These are phyloP conservation scores for Cladosporium sp. DNA, from an alignment of 2,329 filamentous ascomycete genomes.

Conservation along the genomic window DNA sequence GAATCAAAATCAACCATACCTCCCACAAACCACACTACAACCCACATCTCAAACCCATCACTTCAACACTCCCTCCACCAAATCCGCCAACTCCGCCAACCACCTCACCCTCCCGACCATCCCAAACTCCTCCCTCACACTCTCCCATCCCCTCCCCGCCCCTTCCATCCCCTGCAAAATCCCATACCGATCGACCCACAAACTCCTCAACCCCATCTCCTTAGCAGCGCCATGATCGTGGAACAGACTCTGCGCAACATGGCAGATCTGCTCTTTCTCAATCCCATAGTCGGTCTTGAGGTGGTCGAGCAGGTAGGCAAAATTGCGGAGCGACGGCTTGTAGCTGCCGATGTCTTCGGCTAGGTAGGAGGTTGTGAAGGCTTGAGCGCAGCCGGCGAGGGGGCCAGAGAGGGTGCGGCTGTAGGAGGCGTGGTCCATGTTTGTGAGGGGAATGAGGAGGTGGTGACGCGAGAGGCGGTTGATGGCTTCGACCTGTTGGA, in stretches of 20 bases:
- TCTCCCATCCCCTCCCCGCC: conserved; percentile 38
- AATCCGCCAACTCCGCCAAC: conserved; percentile 59
- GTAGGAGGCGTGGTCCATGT: conserved; percentile 55
- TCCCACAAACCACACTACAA: too few species aligned
- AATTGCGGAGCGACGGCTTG: conserved; percentile 63
- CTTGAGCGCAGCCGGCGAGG: conserved; percentile 48
- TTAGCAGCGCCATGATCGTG: conserved; percentile 66
- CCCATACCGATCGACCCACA: conserved; percentile 61
- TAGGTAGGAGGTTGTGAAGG: conserved; percentile 64
- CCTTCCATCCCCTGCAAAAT: conserved; percentile 38
- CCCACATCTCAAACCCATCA: background rate
- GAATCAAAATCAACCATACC: too few species aligned
- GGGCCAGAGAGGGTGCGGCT: conserved; percentile 44
- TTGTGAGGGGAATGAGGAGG: conserved; percentile 55
- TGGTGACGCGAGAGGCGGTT: conserved; percentile 46
- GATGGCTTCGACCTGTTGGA: conserved; percentile 47
- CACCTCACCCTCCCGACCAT: conserved; percentile 59
- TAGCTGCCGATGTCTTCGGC: conserved; percentile 69
- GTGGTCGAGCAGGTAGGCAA: conserved; percentile 58
- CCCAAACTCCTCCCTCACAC: conserved; percentile 34
- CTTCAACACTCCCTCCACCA: conserved; percentile 41
- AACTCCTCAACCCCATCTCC: conserved; percentile 55
- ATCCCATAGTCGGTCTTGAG: conserved; percentile 54
- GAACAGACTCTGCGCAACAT: conserved; percentile 64
- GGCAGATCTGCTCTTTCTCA: conserved; percentile 55